These are phyloP conservation scores for Cladosporium oxysporum DNA, from an alignment of 2,329 filamentous ascomycete genomes.

Conservation along the genomic window DNA sequence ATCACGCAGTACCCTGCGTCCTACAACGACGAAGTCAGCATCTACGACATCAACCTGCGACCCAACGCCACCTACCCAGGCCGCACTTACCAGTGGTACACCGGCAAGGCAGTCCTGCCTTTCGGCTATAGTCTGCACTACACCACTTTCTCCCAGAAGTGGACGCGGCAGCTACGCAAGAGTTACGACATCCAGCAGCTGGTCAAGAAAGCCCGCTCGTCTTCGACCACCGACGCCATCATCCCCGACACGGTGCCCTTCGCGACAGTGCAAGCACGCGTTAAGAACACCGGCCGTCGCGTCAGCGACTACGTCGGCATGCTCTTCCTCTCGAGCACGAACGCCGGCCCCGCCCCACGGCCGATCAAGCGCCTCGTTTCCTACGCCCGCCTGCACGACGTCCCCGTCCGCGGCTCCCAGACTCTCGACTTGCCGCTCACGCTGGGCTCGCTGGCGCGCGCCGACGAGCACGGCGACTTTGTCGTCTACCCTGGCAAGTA, in stretches of 20 bases:
- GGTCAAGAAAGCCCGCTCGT: constrained; percentile 22
- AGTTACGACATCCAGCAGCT: constrained; percentile 41
- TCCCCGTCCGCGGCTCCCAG: constrained; percentile 23
- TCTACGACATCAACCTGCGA: constrained; percentile 36
- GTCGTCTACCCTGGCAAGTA: constrained; percentile 48
- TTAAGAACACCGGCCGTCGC: constrained; percentile 41
- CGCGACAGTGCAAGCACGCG: constrained; percentile 37
- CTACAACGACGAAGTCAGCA: constrained; percentile 36
- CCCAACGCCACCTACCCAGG: constrained; percentile 41
- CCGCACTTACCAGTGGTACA: constrained; percentile 49
- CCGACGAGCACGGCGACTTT: constrained; percentile 41
- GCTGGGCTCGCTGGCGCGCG: constrained; percentile 42
- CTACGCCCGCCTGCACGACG: constrained; percentile 26
- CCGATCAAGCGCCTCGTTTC: constrained; percentile 46
- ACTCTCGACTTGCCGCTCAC: constrained; percentile 40
- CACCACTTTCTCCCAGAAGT: constrained; percentile 40
- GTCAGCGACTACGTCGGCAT: constrained; percentile 46
- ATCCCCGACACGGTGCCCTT: constrained; percentile 10
- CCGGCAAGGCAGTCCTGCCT: constrained; percentile 41
- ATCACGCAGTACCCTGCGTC: constrained; percentile 42
- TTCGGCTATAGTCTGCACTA: constrained; percentile 50
- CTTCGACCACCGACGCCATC: not conserved
- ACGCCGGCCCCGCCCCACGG: constrained; percentile 43
- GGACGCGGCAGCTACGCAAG: constrained; percentile 21
- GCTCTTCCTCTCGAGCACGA: constrained; percentile 41